These are phyloP conservation scores for Primulina huaijiensis DNA, from an alignment of 257 asterid genomes.

Conservation along the genomic window DNA sequence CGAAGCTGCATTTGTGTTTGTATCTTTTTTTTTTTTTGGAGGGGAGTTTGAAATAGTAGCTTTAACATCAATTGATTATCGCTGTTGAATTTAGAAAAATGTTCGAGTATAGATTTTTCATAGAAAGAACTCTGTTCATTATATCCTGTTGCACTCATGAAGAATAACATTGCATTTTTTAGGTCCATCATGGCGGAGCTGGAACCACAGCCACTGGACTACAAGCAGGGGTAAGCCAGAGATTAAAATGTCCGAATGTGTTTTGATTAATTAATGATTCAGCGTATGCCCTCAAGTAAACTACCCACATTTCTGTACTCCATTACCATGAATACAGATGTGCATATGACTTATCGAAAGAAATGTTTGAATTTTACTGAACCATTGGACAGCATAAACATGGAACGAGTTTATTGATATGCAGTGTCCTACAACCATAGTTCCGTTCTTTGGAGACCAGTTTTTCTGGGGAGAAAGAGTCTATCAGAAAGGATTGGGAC, in stretches of 20 bases:
- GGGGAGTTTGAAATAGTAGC: neutral
- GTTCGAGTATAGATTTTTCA: neutral
- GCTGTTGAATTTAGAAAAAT: neutral
- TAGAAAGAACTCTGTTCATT: neutral
- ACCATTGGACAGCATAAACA: neutral
- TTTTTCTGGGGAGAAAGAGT: conserved; percentile 96
- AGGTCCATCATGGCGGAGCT: conserved; percentile 57
- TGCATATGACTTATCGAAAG: neutral
- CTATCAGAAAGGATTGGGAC: conserved; percentile 73
- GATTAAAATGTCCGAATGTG: neutral
- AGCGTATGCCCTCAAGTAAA: neutral
- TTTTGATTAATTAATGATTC: neutral
- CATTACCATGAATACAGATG: neutral
- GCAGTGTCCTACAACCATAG: conserved; percentile 98
- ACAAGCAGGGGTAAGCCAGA: conserved; percentile 73
- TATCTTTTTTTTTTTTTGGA: neutral
- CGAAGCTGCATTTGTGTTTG: conserved; percentile 15
- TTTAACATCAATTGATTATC: neutral
- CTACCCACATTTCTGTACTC: neutral
- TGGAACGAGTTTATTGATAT: conserved; percentile 9
- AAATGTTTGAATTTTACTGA: neutral
- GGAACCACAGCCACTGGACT: conserved; percentile 98
- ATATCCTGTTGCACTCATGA: conserved; percentile 13
- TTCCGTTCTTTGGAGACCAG: conserved; percentile 97
- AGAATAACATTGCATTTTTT: conserved; percentile 23